Evolutionary conservation across 306 rosid species (phyloP), one percentile per base, ranked within the genome.

Genomic region (Luffa aegyptiaca): DNA sequence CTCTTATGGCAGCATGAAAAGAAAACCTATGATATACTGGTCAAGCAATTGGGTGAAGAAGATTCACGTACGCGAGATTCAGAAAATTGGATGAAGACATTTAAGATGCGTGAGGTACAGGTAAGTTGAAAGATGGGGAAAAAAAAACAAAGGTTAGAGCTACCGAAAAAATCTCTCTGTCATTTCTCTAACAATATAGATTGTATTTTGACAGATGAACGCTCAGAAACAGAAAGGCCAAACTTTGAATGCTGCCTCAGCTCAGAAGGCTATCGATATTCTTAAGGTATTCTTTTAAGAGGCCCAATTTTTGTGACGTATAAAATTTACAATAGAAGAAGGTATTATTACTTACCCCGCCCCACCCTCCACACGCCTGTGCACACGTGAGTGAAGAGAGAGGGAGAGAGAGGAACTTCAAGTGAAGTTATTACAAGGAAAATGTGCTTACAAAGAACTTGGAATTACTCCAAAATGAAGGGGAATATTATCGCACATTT

Each of bases 141-240:
- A 18, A 1, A 65, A 36, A 8, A 3, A 65, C 6, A 42, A 21
- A 46, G 79, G 49, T 75, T 33, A 51, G 37, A 75, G 63, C 79
- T 52, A 49, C 10, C 49, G 36, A 75, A 18, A 33, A 41, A 75
- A 3, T 52, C 17, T 52, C 36, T 75, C 17, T n/a, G 63, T 36
- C 59, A 26, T 36, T 48, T 66, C n/a, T 36, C n/a, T 37, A 73
- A 44, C 37, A 26, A 8, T 62, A 42, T 33, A 13, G 75, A 26
- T 84, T 46, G 57, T 81, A 18, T 71, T 75, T 63, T 68, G 79
- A 69, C 85, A 96, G 99, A 78, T 87, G 90, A 91, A 86, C 87
- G 99, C 99, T 48, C 98, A 96, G 83, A 96, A 96, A 86, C 98
- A 93, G 77, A 96, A 96, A 81, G 99, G 97, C 85, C 96, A 96